Percentiles rank a stretch among this genome's conserved stretches.
Conservation (phyloP, 1,284 basidiomycete genomes). For the Prillingera fragicola region DNA sequence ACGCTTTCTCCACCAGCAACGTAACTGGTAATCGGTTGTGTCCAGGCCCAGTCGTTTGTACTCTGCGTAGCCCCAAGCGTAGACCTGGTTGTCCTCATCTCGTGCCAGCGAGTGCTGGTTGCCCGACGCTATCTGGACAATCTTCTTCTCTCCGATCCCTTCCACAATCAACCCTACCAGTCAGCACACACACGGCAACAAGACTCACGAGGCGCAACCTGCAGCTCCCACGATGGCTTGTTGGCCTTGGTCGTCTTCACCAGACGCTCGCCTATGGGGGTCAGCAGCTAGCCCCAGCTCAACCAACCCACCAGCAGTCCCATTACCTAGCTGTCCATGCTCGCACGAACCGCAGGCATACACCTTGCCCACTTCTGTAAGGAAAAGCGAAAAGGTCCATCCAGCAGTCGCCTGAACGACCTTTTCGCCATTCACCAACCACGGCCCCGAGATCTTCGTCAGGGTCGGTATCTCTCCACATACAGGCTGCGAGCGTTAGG, state of each 20-base stretch:
- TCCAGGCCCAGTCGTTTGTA: conserved; percentile 55
- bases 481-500: conserved; percentile 17
- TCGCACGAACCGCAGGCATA: conserved; percentile 88
- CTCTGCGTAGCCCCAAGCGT: conserved; percentile 60
- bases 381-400: conserved; percentile 71
- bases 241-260: conserved; percentile 75
- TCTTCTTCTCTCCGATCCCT: conserved; percentile 62
- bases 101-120: conserved; percentile 80
- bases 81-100: conserved; percentile 71
- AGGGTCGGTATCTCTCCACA: conserved; percentile 21
- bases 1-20: background rate
- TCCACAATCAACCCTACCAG: conserved; percentile 62
- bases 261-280: conserved; percentile 60
- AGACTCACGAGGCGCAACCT: conserved; percentile 62
- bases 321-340: conserved; percentile 87
- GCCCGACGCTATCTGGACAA: conserved; percentile 76
- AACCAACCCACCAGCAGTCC: conserved; percentile 59
- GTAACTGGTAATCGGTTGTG: background rate
- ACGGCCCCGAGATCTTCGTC: conserved; percentile 34
- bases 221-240: conserved; percentile 75
- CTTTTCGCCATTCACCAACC: conserved; percentile 33
- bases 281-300: background rate
- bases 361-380: conserved; percentile 76
- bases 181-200: background rate
- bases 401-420: conserved; percentile 60